Evolutionary conservation across 2,329 filamentous ascomycete genomes (phyloP), one percentile per base, ranked within the genome.

Genomic region (Colletotrichum siamense): DNA sequence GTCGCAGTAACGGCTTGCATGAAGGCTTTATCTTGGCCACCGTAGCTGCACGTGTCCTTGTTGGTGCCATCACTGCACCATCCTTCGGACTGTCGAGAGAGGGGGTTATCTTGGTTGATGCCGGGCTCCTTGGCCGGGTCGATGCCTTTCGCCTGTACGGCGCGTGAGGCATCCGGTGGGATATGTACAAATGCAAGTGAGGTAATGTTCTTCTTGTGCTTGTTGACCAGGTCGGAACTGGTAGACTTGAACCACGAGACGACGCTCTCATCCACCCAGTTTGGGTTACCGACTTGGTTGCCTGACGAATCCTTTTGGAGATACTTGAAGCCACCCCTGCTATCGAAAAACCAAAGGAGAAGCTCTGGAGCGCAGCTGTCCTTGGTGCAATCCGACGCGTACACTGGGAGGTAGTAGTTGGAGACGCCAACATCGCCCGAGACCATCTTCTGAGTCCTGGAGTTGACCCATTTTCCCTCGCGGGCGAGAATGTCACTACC

Each of bases 291-390:
- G 22, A 85, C 79, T 4, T 78, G 74, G n/a, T 80, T 79, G 16
- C 83, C 79, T 59, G 81, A 71, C 3, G 81, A 66, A 69, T 85
- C 69, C 61, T 78, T 79, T 77, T 84, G 79, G 74, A 88, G 88
- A 79, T 88, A 91, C 65, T 86, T 85, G 68, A 86, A 85, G 9
- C 92, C 92, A 44, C 93, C 92, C 18, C 90, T 87, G 71, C 88
- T 91, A 80, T 95, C 94, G 79, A 95, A 95, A 84, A 95, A 95
- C 92, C 93, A 95, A 2, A 95, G 85, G 1, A 95, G 80, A 36
- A 89, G 78, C 63, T 84, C 84, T 0, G 87, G 87, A 2, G 78
- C 74, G 73, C 87, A 88, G 5, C 73, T 71, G 15, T 75, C 73
- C 5, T 79, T 73, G 9, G 73, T 77, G 76, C 87, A 88, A 8